These are phyloP conservation scores for Coemansia sp. DNA, from an alignment of 192 early-diverging fungal species.

Conservation along the genomic window DNA sequence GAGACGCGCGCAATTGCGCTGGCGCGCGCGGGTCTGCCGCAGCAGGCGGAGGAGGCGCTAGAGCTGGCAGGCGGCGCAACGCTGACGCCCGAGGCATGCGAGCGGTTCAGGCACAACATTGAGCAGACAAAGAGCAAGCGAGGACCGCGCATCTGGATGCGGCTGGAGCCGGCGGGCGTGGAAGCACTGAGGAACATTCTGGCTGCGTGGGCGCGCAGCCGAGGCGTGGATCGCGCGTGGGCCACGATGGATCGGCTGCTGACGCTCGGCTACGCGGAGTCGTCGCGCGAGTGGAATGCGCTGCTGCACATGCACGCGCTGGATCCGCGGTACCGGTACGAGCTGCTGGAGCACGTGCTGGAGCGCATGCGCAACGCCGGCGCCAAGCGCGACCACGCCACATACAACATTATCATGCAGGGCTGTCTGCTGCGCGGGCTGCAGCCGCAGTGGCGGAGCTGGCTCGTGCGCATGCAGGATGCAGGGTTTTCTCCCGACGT, in stretches of 20 bases:
- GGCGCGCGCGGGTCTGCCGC: slow-evolving; percentile 30
- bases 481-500: slow-evolving; percentile 19
- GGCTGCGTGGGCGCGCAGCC: slow-evolving; percentile 34
- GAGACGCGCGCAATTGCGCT: slow-evolving; percentile 22
- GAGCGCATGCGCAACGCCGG: slow-evolving; percentile 27
- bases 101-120: background rate
- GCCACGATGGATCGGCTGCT: slow-evolving; percentile 15
- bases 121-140: background rate
- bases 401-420: slow-evolving; percentile 45
- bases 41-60: slow-evolving; percentile 17
- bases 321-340: slow-evolving; percentile 38
- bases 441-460: slow-evolving; percentile 25
- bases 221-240: slow-evolving; percentile 28
- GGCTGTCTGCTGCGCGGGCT: slow-evolving; percentile 34
- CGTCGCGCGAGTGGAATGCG: slow-evolving; percentile 40
- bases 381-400: slow-evolving; percentile 17
- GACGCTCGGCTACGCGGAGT: slow-evolving; percentile 17
- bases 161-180: slow-evolving; percentile 13
- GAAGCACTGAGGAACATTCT: slow-evolving; percentile 25
- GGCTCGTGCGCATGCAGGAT: slow-evolving; percentile 24
- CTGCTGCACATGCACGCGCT: slow-evolving; percentile 39
- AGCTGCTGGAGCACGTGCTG: slow-evolving; percentile 27
- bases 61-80: background rate
- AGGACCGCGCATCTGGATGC: background rate
- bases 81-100: background rate